Evolutionary conservation across 1,139 yeast genomes (phyloP), one percentile per base, ranked within the genome.

Genomic region (Geotrichum europaeum): DNA sequence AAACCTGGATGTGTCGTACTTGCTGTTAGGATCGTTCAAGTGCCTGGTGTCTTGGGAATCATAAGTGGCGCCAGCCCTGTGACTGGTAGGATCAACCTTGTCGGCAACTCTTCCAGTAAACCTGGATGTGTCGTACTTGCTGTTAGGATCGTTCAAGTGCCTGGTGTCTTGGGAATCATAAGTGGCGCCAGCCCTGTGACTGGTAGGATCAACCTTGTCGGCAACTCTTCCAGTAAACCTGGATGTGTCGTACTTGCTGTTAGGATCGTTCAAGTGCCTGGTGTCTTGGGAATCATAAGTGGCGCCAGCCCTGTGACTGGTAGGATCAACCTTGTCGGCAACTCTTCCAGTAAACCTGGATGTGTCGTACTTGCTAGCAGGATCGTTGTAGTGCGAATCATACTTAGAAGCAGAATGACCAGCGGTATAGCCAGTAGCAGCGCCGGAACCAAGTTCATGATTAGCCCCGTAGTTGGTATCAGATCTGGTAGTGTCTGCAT

Each of bases 261-360:
- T 51, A 18, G 54, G 54, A 30, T 51, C 54, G 50, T 25, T 50
- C 18, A 15, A 30, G 20, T 36, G 34, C 36, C 15, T 51, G 20
- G 49, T 47, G 20, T 51, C 45, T 32, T 55, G 54, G 47, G 49
- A 57, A 49, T 53, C 49, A 49, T 40, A 49, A 50, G 60, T 56
- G 45, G 49, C 50, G 12, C 56, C 61, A 15, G 10, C 9, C 18
- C 12, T 34, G 40, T 5, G 40, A 13, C 40, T 34, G n/a, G 40
- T 34, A 15, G 40, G 57, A 25, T 55, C 57, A 4, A 55, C 34
- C 43, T 47, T 43, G 47, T 55, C 49, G 20, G 57, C 57, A 30
- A 32, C 47, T 18, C 53, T 30, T 24, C 57, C 57, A 49, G 32
- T 30, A n/a, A 22, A 5, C 9, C 32, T 54, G n/a, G 51, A 45